These are phyloP conservation scores for Cinnamomum micranthum DNA, from an alignment of 164 flowering plant genomes.

Conservation along the genomic window DNA sequence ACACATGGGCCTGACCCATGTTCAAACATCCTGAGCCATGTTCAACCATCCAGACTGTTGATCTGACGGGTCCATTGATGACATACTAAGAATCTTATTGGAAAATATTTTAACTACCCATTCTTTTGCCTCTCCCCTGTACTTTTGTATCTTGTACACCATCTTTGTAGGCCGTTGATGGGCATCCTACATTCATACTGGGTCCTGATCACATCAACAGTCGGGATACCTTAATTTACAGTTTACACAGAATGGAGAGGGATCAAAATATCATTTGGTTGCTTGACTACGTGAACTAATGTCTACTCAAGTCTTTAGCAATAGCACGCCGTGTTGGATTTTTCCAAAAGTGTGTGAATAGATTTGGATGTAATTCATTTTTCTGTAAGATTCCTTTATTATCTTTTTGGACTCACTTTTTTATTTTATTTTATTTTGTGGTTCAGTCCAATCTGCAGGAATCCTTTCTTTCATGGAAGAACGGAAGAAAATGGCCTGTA, in stretches of 20 bases:
- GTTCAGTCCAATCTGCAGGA: conserved; percentile 45
- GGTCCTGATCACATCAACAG: background rate
- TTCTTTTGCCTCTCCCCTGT: background rate
- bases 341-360: too few relatives aligned
- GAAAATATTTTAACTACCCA: background rate
- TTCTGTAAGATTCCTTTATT: background rate
- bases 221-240: background rate
- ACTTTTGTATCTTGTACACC: background rate
- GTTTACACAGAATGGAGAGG: too few relatives aligned
- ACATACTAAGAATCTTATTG: background rate
- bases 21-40: too few relatives aligned
- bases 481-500: conserved; percentile 14
- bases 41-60: background rate
- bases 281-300: too few relatives aligned
- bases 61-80: background rate
- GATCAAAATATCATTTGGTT: too few relatives aligned
- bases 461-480: conserved; percentile 48
- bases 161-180: background rate
- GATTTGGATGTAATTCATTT: background rate
- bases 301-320: too few relatives aligned
- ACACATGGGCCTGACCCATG: too few relatives aligned
- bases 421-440: conserved; percentile 23
- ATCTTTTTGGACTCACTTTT: background rate
- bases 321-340: too few relatives aligned
- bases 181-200: background rate